Evolutionary conservation across 1,284 basidiomycete genomes (phyloP).

Genomic region (Ganoderma resinaceum): DNA sequence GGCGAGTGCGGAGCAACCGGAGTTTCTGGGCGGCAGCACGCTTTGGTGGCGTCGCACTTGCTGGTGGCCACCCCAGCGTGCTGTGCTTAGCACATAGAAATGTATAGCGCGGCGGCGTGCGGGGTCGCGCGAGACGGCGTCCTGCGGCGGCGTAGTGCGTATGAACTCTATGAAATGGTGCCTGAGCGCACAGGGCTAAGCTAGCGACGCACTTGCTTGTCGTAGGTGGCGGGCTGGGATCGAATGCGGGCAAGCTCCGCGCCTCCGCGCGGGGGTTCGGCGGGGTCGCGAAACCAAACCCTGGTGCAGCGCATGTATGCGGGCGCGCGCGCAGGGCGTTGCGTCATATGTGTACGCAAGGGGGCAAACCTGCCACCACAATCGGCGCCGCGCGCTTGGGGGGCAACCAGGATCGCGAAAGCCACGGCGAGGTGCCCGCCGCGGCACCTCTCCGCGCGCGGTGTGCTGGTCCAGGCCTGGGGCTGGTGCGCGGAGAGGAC

Average conservation of each 20-base stretch:
- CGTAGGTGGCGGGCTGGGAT: background rate
- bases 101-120: background rate
- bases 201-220: background rate
- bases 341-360: background rate
- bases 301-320: background rate
- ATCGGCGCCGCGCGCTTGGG: background rate
- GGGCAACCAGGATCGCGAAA: background rate
- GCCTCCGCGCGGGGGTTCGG: background rate
- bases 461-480: background rate
- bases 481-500: background rate
- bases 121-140: background rate
- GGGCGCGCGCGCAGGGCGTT: background rate
- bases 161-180: background rate
- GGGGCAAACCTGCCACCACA: background rate
- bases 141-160: background rate
- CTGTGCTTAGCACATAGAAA: background rate
- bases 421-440: background rate
- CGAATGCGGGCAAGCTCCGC: slow-evolving; percentile 1
- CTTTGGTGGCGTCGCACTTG: background rate
- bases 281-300: background rate
- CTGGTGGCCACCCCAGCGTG: background rate
- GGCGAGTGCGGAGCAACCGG: background rate
- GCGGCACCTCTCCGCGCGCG: background rate
- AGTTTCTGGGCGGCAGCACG: background rate
- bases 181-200: background rate